Conservation (phyloP, 306 rosid genomes). For the barrel medic (Medicago truncatula) region MtrunA17r5.0-ANR NC_053047.1:9831001-9831500, state of each 20-base stretch:
- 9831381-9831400: too few species aligned
- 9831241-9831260: conserved; percentile 45
- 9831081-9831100: conserved; percentile 44
- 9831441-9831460: conserved; percentile 3
- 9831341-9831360: conserved; percentile 14
- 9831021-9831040: conserved; percentile 42
- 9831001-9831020: conserved; percentile 47
- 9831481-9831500: conserved; percentile 37
- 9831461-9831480: conserved; percentile 32
- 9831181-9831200: conserved; percentile 47
- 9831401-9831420: background rate
- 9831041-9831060: conserved; percentile 46
- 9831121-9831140: conserved; percentile 48
- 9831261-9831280: conserved; percentile 45
- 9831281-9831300: conserved; percentile 57
- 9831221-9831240: conserved; percentile 58
- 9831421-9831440: background rate
- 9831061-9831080: conserved; percentile 56
- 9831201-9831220: conserved; percentile 42
- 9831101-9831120: conserved; percentile 44
- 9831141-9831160: conserved; percentile 58
- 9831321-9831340: conserved; percentile 23
- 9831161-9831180: conserved; percentile 61
- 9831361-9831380: too few species aligned
- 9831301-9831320: conserved; percentile 15